A percentile compares a stretch with the other conserved stretches of the same genome.
Conservation (phyloP, 202 grass and related monocot species). For the Digitaria exilis region DNA sequence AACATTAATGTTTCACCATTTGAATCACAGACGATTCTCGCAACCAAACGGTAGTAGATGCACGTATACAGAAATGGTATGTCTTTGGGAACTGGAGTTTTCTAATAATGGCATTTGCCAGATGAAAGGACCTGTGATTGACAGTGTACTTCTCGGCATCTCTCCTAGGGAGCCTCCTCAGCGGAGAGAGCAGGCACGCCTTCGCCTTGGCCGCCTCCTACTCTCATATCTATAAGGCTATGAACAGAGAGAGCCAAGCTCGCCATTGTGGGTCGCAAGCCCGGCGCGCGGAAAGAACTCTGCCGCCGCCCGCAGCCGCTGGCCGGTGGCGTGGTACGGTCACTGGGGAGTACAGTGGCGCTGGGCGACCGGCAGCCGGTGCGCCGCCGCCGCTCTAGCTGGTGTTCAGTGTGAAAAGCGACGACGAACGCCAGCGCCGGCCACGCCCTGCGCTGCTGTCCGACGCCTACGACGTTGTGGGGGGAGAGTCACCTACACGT, state of each 20-base stretch:
- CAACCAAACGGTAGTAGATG: too few relatives aligned
- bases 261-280: too few relatives aligned
- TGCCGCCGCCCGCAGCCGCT: not conserved
- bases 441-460: not conserved
- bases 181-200: conserved; percentile 56
- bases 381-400: not conserved
- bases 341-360: conserved; percentile 1
- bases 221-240: too few relatives aligned
- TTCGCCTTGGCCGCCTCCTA: too few relatives aligned
- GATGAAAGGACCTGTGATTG: too few relatives aligned
- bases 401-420: conserved; percentile 27
- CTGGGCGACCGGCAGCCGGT: not conserved
- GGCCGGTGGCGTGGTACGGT: conserved; percentile 40
- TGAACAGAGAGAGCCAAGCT: too few relatives aligned
- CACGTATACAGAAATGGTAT: too few relatives aligned
- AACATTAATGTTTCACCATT: too few relatives aligned
- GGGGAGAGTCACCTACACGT: not conserved
- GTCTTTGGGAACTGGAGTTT: too few relatives aligned
- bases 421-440: conserved; percentile 60
- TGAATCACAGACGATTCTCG: too few relatives aligned
- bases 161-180: conserved; percentile 66
- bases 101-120: too few relatives aligned
- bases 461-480: not conserved
- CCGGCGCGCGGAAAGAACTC: conserved; percentile 32
- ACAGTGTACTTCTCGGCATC: too few relatives aligned